Conservation (phyloP, 2,329 filamentous ascomycete species). For the Nothopassalora personata region DNA sequence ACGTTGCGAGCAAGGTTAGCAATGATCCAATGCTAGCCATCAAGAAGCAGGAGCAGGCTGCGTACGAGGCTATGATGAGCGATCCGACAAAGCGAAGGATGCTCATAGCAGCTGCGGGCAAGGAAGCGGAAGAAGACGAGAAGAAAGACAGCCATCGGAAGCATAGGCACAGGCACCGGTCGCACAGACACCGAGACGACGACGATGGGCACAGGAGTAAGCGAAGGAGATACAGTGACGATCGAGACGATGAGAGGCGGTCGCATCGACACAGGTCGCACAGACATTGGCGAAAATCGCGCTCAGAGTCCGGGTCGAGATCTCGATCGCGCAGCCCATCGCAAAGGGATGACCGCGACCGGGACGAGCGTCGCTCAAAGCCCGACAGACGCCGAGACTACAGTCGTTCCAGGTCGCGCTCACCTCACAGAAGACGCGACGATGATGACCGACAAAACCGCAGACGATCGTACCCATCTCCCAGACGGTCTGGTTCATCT, state of each 20-base stretch:
- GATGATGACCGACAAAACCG: conserved; percentile 30
- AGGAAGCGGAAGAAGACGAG: conserved; percentile 26
- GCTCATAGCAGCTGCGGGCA: conserved; percentile 51
- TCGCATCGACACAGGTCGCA: conserved; percentile 30
- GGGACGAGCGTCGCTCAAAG: conserved; percentile 18
- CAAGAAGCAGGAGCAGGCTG: conserved; percentile 69
- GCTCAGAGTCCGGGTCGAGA: conserved; percentile 19
- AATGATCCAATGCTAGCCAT: conserved; percentile 91
- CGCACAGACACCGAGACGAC: conserved; percentile 19
- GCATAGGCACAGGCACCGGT: conserved; percentile 28
- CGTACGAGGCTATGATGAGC: conserved; percentile 63
- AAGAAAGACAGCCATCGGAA: conserved; percentile 25
- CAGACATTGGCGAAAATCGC: conserved; percentile 23
- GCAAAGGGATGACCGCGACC: conserved; percentile 17
- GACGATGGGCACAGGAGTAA: conserved; percentile 30
- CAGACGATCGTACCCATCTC: conserved; percentile 32
- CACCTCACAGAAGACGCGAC: conserved; percentile 35
- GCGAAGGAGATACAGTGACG: conserved; percentile 31
- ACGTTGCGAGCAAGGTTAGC: conserved; percentile 79
- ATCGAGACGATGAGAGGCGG: conserved; percentile 28
- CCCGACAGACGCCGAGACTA: conserved; percentile 25
- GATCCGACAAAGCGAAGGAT: conserved; percentile 64
- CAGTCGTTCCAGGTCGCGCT: conserved; percentile 34
- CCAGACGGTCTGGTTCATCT: conserved; percentile 32
- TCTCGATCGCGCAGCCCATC: conserved; percentile 22